Conservation (phyloP, 2,329 filamentous ascomycete genomes). For the Beauveria varroae region DNA sequence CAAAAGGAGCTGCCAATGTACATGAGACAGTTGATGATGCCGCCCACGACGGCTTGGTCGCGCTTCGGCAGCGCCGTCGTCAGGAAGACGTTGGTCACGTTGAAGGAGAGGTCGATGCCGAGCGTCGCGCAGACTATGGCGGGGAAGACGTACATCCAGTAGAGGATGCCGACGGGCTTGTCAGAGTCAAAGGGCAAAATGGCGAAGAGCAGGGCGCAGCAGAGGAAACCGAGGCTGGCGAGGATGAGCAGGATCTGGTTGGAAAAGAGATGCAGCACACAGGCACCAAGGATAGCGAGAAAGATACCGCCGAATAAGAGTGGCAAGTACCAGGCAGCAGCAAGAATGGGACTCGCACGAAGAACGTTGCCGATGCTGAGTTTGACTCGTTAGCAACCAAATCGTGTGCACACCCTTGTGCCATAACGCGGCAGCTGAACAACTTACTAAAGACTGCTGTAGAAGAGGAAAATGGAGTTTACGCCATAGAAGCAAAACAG, state of each 20-base stretch:
- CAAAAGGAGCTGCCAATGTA: conserved; percentile 53
- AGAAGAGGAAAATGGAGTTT: conserved; percentile 52
- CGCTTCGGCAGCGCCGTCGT: conserved; percentile 48
- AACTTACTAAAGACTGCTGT: conserved; percentile 50
- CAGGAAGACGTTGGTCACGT: conserved; percentile 54
- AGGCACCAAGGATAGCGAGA: conserved; percentile 2
- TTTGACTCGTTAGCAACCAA: not conserved
- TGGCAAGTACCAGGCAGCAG: conserved; percentile 10
- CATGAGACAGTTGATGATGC: conserved; percentile 49
- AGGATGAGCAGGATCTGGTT: conserved; percentile 12
- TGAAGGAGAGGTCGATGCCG: conserved; percentile 56
- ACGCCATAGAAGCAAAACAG: conserved; percentile 52
- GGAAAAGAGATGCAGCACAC: conserved; percentile 9
- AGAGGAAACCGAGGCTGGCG: conserved; percentile 23
- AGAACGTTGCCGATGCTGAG: conserved; percentile 8
- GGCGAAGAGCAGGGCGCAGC: conserved; percentile 24
- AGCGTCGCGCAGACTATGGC: conserved; percentile 48
- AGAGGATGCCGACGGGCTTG: conserved; percentile 17
- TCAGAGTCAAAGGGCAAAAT: not conserved
- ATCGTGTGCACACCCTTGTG: not conserved
- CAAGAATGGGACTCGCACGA: not conserved
- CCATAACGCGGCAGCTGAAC: not conserved
- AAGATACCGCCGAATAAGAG: conserved; percentile 6
- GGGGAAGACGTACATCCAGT: conserved; percentile 56
- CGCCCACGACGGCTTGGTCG: conserved; percentile 53